phyloP scores from a whole-genome alignment of 805 yeast genomes.

The Saturnispora serradocipensis region DNA sequence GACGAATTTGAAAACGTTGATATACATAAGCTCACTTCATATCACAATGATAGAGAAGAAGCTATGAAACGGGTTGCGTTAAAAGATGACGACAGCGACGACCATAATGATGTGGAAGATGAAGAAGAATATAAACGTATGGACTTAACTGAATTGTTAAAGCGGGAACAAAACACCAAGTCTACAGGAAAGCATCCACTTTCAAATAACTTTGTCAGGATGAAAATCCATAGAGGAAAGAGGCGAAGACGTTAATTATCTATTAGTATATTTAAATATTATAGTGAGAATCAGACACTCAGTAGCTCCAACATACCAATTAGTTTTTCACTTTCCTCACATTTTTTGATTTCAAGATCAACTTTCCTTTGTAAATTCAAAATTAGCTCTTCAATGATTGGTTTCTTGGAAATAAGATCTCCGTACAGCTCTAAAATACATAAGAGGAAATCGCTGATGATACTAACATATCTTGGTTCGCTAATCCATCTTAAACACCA shows the following conservation, averaged over 20 bases:
- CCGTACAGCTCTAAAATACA: conserved; percentile 70
- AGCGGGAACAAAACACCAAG: conserved; percentile 13
- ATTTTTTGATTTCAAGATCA: conserved; percentile 60
- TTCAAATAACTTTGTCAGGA: conserved; percentile 28
- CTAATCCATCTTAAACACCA: conserved; percentile 75
- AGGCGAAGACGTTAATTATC: conserved; percentile 4
- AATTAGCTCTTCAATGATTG: conserved; percentile 68
- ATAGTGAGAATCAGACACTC: conserved; percentile 34
- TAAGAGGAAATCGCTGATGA: conserved; percentile 60
- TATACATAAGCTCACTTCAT: conserved; percentile 31
- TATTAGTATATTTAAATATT: neutral
- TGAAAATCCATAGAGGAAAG: conserved; percentile 24
- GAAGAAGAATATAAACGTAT: conserved; percentile 15
- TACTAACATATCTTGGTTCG: conserved; percentile 62
- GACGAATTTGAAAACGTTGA: conserved; percentile 30
- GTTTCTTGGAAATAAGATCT: conserved; percentile 58
- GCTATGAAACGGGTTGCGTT: neutral
- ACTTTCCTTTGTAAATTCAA: conserved; percentile 52
- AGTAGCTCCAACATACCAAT: conserved; percentile 91
- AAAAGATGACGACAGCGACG: neutral
- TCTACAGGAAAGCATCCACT: conserved; percentile 21
- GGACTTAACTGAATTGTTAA: conserved; percentile 11
- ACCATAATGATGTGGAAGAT: conserved; percentile 7
- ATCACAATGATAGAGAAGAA: conserved; percentile 8
- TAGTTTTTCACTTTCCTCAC: conserved; percentile 79